Base-by-base conservation (phyloP, 768 basidiomycete species). In the Paxillus ammoniavirescens region DNA sequence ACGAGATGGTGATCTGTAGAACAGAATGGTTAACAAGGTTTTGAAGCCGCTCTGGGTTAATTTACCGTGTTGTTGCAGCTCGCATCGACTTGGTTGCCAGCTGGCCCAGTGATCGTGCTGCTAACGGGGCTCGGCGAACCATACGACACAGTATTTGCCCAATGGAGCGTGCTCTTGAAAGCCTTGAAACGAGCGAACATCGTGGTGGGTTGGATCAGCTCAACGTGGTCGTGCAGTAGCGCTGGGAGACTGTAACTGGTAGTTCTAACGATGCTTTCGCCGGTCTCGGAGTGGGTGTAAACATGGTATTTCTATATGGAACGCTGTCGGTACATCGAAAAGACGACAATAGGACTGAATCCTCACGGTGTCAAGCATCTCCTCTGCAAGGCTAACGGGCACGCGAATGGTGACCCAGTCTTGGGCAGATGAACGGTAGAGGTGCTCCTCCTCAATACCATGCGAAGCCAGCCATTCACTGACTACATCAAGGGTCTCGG, bases 161-260 rank as follows among this genome's bases (percentile, higher is more conserved):
- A 70, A 50, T 73, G 69, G 21, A 81, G 58, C 0, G 73, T 79
- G 5, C 75, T 75, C 53, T 60, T 74, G 49, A 79, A 69, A 8
- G 68, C 67, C 56, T 74, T 79, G 54, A 72, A 68, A 53, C 77
- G 77, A 41, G 76, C 72, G 60, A 89, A 90, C 65, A 82, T 77
- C 2, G 86, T 89, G 2, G 88, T 89, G 0, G 88, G 88, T 55
- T 89, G 86, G 28, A 90, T 72, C 30, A 89, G 67, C 36, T 88
- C 85, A 52, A 89, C 65, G 61, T 89, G 85, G 3, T 73, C 69
- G 59, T 83, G 77, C 43, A 89, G 67, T 52, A 77, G 55, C 43
- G 74, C 73, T 0, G 88, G 88, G 15, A 91, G 77, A 60, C 82
- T 84, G 71, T 88, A 90, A 54, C 73, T 74, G 4, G 82, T 83